Conservation (phyloP, 257 asterid genomes). For the Solanum chiquidenum region DNA sequence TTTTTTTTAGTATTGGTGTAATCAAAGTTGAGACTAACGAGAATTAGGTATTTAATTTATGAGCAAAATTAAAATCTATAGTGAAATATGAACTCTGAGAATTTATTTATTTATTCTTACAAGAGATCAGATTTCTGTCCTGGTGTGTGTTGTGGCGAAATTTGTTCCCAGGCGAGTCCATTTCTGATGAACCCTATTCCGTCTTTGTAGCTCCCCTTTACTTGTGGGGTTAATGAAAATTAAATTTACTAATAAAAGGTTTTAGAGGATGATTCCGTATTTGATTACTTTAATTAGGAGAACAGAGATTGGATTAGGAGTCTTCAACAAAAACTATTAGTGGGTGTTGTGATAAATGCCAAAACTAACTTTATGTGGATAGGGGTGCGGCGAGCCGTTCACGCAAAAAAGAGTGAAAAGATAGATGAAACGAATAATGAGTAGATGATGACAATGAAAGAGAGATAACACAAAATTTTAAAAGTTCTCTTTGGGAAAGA, state of each 20-base stretch:
- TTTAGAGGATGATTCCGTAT: background rate
- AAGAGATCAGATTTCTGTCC: background rate
- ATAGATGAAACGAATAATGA: background rate
- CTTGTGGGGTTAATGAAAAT: background rate
- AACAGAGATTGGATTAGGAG: background rate
- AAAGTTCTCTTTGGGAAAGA: background rate
- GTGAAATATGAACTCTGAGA: background rate
- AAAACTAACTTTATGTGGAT: background rate
- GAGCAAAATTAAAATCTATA: background rate
- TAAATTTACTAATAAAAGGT: background rate
- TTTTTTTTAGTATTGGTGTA: background rate
- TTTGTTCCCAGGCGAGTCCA: background rate
- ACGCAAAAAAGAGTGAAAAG: background rate
- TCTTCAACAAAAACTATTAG: background rate
- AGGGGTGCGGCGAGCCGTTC: background rate
- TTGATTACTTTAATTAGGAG: background rate
- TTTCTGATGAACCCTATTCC: background rate
- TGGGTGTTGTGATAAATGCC: background rate
- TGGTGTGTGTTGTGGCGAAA: background rate
- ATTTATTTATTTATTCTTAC: background rate
- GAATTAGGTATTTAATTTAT: background rate
- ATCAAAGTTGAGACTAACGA: background rate
- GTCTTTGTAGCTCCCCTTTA: background rate
- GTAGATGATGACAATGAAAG: constrained; percentile 1
- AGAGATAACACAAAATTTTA: background rate